Evolutionary conservation across 2,329 filamentous ascomycete species (phyloP), one percentile per base, ranked within the genome.

Genomic region (Rhynchosporium secalis): DNA sequence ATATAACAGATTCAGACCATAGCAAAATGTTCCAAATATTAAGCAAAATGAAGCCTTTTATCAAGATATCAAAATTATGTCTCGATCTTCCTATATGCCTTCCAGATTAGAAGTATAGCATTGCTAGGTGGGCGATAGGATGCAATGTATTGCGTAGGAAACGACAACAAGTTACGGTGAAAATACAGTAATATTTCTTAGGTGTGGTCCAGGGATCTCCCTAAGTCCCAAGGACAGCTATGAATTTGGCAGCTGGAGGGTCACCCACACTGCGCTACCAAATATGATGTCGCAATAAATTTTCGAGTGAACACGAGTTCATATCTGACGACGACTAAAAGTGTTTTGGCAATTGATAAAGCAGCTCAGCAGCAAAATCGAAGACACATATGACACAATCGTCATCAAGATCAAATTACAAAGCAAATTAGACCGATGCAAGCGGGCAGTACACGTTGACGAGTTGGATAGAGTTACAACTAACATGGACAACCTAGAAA

Each of bases 391-490:
- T 4, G 58, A 64, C 20, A 62, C 58, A 12, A 64, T 59, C 3
- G 56, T 47, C 58, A 64, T 64, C 52, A 62, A 52, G 20, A 64
- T 33, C 10, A 64, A 45, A 36, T 62, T 59, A 33, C 55, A 61
- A 7, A 64, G 58, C 15, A 64, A 49, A 47, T 62, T 56, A 40
- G 59, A 64, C 20, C 55, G 55, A 20, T 56, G 62, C 7, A 55
- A 56, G 33, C 61, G 55, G 9, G 61, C 40, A 13, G 58, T 64
- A 15, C 59, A 64, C 13, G 58, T 36, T 13, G 58, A 49, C 4
- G 55, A 59, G 3, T 49, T 58, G 45, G 46, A 61, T 2, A 62
- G 38, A 10, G 49, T 64, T 3, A 49, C 47, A n/a, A 61, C 56
- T 2, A 47, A 61, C n/a, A 64, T 43, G 1, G 62, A 61, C 7